These are phyloP conservation scores for Mycena floridula DNA, from an alignment of 768 basidiomycete species.

Conservation along the genomic window DNA sequence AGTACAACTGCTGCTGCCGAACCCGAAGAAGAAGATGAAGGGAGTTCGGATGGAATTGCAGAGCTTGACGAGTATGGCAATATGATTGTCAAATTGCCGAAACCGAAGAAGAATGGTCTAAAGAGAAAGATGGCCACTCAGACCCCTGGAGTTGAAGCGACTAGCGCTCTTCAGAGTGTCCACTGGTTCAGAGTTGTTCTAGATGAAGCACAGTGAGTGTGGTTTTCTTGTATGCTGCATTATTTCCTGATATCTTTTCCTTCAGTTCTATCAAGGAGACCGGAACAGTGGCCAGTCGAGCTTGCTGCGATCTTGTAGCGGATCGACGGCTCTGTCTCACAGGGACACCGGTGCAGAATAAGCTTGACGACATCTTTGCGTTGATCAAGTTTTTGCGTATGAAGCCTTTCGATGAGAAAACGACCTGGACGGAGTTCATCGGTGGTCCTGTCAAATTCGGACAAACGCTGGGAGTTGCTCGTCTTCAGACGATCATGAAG, in stretches of 20 bases:
- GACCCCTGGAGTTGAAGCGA: slow-evolving; percentile 34
- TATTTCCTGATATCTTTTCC: background rate
- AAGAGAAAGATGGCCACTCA: slow-evolving; percentile 55
- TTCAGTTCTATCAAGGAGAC: slow-evolving; percentile 94
- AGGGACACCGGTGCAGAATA: slow-evolving; percentile 99
- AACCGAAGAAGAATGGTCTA: slow-evolving; percentile 60
- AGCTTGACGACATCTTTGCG: slow-evolving; percentile 96
- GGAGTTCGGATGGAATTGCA: slow-evolving; percentile 55
- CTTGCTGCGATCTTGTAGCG: slow-evolving; percentile 91
- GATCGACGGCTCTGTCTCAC: slow-evolving; percentile 91
- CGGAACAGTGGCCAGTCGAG: slow-evolving; percentile 87
- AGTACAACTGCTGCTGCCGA: slow-evolving; percentile 53
- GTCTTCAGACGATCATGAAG: slow-evolving; percentile 96
- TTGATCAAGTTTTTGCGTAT: slow-evolving; percentile 93
- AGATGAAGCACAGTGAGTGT: slow-evolving; percentile 91
- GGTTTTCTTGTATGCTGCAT: background rate
- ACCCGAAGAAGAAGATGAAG: slow-evolving; percentile 62
- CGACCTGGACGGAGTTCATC: slow-evolving; percentile 88
- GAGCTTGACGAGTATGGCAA: slow-evolving; percentile 69
- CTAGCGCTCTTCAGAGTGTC: slow-evolving; percentile 86
- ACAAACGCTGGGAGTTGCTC: slow-evolving; percentile 81
- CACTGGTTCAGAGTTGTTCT: slow-evolving; percentile 96
- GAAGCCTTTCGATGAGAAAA: slow-evolving; percentile 90
- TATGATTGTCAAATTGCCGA: slow-evolving; percentile 49
- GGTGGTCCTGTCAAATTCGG: slow-evolving; percentile 91